Percentiles rank a stretch among this genome's conserved stretches.
Conservation (phyloP, 768 basidiomycete species). For the Mycena rosella region DNA sequence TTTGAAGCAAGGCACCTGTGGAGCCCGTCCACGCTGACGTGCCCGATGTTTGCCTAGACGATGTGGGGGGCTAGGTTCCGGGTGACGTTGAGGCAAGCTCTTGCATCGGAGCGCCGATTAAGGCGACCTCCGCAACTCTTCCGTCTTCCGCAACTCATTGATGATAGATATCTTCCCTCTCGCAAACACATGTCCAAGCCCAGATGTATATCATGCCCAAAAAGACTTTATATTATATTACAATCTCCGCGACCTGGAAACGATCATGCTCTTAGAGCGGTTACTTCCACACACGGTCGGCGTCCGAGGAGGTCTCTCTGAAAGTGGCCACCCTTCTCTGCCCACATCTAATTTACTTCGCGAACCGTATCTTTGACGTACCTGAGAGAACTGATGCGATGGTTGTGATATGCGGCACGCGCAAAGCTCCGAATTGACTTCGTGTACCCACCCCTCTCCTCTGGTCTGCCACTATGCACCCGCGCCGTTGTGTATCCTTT, state of each 20-base stretch:
- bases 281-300: too few species aligned
- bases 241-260: background rate
- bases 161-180: background rate
- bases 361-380: slow-evolving; percentile 5
- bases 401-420: background rate
- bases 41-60: background rate
- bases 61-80: slow-evolving; percentile 6
- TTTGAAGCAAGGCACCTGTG: background rate
- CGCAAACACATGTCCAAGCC: background rate
- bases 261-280: slow-evolving; percentile 2
- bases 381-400: background rate
- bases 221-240: background rate
- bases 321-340: background rate
- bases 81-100: slow-evolving; percentile 11
- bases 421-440: background rate
- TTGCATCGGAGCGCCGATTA: background rate
- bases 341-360: slow-evolving; percentile 29
- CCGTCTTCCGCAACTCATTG: background rate
- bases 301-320: background rate
- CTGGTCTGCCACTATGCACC: background rate
- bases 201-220: background rate
- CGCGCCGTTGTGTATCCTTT: background rate
- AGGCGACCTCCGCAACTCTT: background rate
- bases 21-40: background rate
- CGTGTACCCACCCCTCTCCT: background rate